These are phyloP conservation scores for Castanospermum australe DNA, from an alignment of 306 rosid species.

Conservation along the genomic window DNA sequence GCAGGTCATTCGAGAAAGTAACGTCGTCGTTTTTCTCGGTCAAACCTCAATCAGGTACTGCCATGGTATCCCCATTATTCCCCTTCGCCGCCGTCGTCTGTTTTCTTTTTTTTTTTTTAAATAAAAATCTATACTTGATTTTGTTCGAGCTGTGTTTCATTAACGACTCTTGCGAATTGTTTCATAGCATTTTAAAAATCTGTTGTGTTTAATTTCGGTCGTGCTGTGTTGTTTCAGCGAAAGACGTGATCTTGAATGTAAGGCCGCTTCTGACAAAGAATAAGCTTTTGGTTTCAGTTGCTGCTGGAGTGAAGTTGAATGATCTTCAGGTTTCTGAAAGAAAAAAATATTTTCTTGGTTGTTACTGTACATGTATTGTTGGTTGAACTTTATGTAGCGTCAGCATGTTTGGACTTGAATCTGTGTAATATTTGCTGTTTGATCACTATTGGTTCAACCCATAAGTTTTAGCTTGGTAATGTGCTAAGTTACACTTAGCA, in stretches of 20 bases:
- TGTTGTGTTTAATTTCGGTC: not conserved
- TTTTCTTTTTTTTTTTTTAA: not conserved
- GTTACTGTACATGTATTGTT: not conserved
- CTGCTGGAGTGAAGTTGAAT: slow-evolving; percentile 88
- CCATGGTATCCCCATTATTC: not conserved
- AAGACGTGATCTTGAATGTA: slow-evolving; percentile 58
- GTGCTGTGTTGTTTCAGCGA: slow-evolving; percentile 49
- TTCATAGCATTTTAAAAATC: not conserved
- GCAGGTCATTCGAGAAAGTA: slow-evolving; percentile 81
- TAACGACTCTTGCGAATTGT: too few species aligned
- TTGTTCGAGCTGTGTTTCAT: too few species aligned
- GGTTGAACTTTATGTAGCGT: too few species aligned
- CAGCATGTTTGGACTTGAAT: too few species aligned
- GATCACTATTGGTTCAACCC: too few species aligned
- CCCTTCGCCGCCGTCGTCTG: too few species aligned
- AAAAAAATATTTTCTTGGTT: not conserved
- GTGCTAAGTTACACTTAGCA: too few species aligned
- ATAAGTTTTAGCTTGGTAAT: too few species aligned
- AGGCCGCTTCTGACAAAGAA: slow-evolving; percentile 62
- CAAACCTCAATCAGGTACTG: slow-evolving; percentile 83
- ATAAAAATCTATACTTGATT: too few species aligned
- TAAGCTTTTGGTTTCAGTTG: slow-evolving; percentile 93
- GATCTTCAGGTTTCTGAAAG: slow-evolving; percentile 75
- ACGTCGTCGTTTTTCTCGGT: slow-evolving; percentile 82
- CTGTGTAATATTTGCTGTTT: too few species aligned